Evolutionary conservation across 1,284 basidiomycete species (phyloP).

Genomic region (Phlebopus sp.): DNA sequence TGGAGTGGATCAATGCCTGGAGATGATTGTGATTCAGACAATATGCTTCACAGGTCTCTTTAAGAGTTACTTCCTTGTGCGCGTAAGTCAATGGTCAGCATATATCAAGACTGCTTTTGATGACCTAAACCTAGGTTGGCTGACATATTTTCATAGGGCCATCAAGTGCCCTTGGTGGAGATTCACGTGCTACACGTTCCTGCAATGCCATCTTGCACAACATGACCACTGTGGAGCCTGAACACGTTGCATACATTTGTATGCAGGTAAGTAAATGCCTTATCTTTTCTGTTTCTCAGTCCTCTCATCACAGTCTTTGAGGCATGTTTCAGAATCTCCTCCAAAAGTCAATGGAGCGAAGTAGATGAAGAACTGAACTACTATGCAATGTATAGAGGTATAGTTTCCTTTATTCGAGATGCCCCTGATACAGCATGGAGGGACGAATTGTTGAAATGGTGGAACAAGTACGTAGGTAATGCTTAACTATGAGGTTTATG

Average conservation of each 20-base stretch:
- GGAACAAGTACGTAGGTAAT: slow-evolving; percentile 1
- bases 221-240: not conserved
- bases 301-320: not conserved
- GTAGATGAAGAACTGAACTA: not conserved
- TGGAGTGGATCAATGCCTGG: not conserved
- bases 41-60: slow-evolving; percentile 1
- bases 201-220: slow-evolving; percentile 1
- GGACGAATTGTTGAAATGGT: not conserved
- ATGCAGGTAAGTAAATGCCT: not conserved
- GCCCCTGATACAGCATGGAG: slow-evolving; percentile 1
- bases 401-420: not conserved
- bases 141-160: slow-evolving; percentile 3
- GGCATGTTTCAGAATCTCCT: not conserved
- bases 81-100: not conserved
- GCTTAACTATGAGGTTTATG: not conserved
- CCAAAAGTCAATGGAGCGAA: not conserved
- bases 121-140: not conserved
- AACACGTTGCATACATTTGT: slow-evolving; percentile 3
- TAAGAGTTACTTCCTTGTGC: not conserved
- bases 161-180: not conserved
- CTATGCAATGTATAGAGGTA: not conserved
- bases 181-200: not conserved
- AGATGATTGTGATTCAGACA: not conserved
- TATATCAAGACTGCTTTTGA: not conserved
- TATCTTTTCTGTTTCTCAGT: not conserved